Percentiles rank a stretch among this genome's conserved stretches.
Evolutionary conservation across 2,329 filamentous ascomycete species (phyloP).

Genomic region (Claviceps africana): DNA sequence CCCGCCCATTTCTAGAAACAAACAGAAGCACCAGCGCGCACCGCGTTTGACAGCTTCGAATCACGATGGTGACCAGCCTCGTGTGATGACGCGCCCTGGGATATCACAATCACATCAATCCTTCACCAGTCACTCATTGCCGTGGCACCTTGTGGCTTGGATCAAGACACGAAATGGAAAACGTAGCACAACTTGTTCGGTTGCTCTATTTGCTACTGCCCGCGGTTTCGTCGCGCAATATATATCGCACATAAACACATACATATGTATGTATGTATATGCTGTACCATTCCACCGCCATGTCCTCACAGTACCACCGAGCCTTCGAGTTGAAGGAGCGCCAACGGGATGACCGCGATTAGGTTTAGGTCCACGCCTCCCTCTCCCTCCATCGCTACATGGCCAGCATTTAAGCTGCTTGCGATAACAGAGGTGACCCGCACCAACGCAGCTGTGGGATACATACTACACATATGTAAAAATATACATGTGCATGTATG

Average conservation of each 20-base stretch:
- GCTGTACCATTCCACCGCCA: neutral
- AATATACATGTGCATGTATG: too few species aligned
- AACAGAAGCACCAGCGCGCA: conserved; percentile 14
- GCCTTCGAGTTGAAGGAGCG: neutral
- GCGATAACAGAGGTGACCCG: neutral
- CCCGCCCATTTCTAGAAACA: conserved; percentile 14
- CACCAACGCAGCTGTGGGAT: neutral
- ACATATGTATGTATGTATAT: too few species aligned
- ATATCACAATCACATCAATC: neutral
- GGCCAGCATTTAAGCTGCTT: neutral
- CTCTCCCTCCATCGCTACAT: neutral
- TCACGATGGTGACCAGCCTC: neutral
- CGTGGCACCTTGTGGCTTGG: neutral
- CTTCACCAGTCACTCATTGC: neutral
- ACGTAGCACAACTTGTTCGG: neutral
- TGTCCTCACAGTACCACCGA: neutral
- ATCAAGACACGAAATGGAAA: too few species aligned
- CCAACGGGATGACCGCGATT: neutral
- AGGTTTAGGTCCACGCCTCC: neutral
- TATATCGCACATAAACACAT: neutral
- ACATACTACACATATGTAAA: too few species aligned
- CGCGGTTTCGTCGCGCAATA: neutral
- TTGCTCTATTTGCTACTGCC: neutral
- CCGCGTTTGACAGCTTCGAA: neutral
- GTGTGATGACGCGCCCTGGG: neutral